Percentiles rank a stretch among this genome's conserved stretches.
phyloP scores from a whole-genome alignment of 2,329 filamentous ascomycete genomes.

The Neocucurbitaria cava region DNA sequence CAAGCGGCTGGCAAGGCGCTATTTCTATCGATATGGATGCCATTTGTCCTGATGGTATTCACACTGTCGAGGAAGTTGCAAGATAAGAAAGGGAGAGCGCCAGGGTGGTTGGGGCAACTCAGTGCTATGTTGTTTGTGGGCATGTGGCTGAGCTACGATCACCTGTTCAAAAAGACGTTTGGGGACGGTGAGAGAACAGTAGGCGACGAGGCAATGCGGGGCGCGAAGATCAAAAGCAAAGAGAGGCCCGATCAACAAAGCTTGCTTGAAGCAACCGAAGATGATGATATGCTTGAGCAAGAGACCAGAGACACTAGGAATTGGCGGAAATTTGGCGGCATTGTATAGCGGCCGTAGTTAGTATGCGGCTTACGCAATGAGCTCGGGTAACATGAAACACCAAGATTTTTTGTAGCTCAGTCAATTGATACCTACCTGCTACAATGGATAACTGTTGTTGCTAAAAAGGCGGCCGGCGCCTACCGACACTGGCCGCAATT shows the following conservation, averaged over 20 bases:
- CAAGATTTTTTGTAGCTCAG: not conserved
- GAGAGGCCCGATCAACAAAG: not conserved
- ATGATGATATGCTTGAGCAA: not conserved
- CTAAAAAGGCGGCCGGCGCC: not conserved
- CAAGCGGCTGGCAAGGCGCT: conserved; percentile 72
- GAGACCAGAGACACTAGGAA: not conserved
- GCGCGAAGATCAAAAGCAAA: not conserved
- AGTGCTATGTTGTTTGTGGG: conserved; percentile 62
- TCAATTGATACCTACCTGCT: no score
- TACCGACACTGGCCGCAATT: not conserved
- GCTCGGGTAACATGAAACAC: not conserved
- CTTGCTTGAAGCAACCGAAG: conserved; percentile 17
- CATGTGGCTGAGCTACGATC: conserved; percentile 72
- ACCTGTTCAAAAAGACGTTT: conserved; percentile 70
- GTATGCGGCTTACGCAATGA: not conserved
- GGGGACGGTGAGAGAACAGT: conserved; percentile 82
- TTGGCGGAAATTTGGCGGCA: not conserved
- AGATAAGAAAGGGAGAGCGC: conserved; percentile 71
- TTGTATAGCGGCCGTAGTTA: not conserved
- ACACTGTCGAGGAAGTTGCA: conserved; percentile 59
- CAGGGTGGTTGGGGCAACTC: conserved; percentile 68
- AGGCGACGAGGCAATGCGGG: conserved; percentile 25
- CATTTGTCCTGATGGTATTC: conserved; percentile 64
- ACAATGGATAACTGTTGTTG: not conserved
- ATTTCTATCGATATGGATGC: conserved; percentile 66